Conservation (phyloP, 2,329 filamentous ascomycete genomes). For the Tolypocladium album region DNA sequence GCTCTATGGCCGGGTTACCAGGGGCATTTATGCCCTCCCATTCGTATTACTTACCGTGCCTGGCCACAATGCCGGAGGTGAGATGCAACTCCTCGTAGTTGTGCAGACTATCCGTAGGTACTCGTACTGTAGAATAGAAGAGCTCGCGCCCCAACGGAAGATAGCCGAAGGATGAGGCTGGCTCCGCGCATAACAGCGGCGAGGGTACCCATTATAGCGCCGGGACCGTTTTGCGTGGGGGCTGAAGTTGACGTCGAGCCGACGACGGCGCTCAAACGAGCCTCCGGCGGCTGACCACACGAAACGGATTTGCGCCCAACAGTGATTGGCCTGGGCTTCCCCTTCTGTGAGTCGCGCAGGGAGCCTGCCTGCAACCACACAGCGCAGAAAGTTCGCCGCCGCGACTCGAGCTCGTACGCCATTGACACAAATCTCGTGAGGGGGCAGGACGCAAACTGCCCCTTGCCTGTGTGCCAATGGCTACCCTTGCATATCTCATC, state of each 20-base stretch:
- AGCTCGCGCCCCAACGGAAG: not conserved
- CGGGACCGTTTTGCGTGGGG: not conserved
- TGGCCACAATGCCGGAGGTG: not conserved
- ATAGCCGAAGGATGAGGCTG: not conserved
- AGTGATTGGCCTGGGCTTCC: not conserved
- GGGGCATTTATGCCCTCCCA: not conserved
- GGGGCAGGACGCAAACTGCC: not conserved
- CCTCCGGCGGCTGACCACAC: not conserved
- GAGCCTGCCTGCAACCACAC: not conserved
- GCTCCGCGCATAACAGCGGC: not conserved
- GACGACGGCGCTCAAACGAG: not conserved
- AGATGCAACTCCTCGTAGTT: not conserved
- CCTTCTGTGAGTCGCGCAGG: not conserved
- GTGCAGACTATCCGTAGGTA: too few species aligned
- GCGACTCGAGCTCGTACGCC: not conserved
- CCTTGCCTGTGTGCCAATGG: not conserved
- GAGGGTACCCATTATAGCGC: not conserved
- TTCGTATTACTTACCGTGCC: not conserved
- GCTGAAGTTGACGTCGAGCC: not conserved
- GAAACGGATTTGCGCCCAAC: not conserved
- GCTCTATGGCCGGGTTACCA: not conserved
- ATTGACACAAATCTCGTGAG: not conserved
- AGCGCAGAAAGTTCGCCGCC: not conserved
- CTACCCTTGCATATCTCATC: not conserved
- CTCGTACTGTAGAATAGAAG: not conserved